Conservation (phyloP, 306 rosid species). For the Hylodesmum podocarpum region DNA sequence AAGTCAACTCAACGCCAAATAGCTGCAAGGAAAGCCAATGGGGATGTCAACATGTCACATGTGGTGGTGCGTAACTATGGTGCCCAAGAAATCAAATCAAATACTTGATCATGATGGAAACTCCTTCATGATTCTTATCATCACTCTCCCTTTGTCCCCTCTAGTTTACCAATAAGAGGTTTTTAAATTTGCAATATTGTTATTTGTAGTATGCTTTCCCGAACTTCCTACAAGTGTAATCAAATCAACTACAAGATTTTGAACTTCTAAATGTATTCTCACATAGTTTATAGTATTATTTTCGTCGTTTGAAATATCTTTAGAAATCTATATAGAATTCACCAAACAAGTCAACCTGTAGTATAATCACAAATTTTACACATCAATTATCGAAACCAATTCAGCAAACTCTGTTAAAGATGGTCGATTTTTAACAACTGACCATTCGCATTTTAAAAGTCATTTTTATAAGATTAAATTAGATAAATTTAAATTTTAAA, state of each 20-base stretch:
- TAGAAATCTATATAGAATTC: not conserved
- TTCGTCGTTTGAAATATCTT: not conserved
- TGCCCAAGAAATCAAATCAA: not conserved
- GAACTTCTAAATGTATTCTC: not conserved
- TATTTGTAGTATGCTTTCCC: not conserved
- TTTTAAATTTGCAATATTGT: not conserved
- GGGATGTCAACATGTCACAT: conserved; percentile 36
- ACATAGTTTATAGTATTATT: not conserved
- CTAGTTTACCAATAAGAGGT: not conserved
- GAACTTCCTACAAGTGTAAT: not conserved
- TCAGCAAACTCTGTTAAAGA: no score
- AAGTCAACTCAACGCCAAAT: conserved; percentile 61
- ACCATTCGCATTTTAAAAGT: no score
- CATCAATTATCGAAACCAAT: no score
- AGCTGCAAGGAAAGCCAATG: conserved; percentile 50
- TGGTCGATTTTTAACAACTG: no score
- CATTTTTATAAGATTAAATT: no score
- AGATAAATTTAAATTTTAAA: no score
- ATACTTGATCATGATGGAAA: conserved; percentile 15
- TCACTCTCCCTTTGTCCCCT: not conserved
- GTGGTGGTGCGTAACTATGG: conserved; percentile 29
- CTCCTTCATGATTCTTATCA: not conserved
- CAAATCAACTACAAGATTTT: not conserved
- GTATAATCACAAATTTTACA: no score
- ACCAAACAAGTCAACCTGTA: no score